Evolutionary conservation across 2,329 filamentous ascomycete species (phyloP).

Genomic region (Colletotrichum paranaense): DNA sequence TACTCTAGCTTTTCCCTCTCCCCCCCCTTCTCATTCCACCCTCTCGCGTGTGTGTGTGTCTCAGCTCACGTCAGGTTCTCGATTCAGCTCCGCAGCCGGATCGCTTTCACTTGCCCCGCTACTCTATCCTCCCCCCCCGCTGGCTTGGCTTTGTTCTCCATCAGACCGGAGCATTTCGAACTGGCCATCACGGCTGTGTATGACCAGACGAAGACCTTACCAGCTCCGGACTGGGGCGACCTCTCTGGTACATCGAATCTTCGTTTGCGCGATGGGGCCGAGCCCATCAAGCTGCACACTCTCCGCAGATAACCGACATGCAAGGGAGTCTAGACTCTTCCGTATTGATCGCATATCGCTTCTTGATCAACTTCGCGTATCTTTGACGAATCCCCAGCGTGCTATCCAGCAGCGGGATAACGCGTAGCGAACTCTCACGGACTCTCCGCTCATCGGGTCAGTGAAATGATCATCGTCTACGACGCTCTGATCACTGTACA

Average conservation of each 20-base stretch:
- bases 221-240: neutral
- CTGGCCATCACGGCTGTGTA: neutral
- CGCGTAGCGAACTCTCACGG: neutral
- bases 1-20: neutral
- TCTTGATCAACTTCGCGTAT: neutral
- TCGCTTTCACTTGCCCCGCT: constrained; percentile 1
- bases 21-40: neutral
- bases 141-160: neutral
- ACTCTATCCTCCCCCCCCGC: neutral
- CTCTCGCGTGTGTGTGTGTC: constrained; percentile 28
- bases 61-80: constrained; percentile 23
- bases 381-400: neutral
- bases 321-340: neutral
- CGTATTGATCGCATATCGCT: neutral
- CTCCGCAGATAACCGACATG: neutral
- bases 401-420: neutral
- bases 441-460: neutral
- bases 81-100: constrained; percentile 20
- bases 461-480: neutral
- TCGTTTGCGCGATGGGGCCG: neutral
- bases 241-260: neutral
- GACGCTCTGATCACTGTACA: neutral
- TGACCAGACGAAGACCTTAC: neutral
- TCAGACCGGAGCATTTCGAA: neutral
- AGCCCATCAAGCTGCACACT: neutral